A percentile compares a stretch with the other conserved stretches of the same genome.
Conservation (phyloP, 192 early-diverging fungal genomes). For the Jimgerdemannia lactiflua region DNA sequence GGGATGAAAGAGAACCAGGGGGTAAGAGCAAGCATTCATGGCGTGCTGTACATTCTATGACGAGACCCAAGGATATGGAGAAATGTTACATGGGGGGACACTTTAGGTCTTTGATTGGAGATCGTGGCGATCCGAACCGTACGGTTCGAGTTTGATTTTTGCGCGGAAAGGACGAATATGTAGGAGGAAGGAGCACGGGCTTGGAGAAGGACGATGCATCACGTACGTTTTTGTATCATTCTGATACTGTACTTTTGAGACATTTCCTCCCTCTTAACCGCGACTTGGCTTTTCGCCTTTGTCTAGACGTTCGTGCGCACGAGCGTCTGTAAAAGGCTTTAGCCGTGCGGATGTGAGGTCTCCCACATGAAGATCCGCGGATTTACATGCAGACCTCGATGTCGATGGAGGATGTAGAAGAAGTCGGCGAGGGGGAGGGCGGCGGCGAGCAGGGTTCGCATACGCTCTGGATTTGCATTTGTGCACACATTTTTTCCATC, state of each 20-base stretch:
- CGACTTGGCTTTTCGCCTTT: not conserved
- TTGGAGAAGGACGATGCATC: too few relatives aligned
- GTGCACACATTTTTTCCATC: not conserved
- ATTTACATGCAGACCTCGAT: not conserved
- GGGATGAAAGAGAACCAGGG: not conserved
- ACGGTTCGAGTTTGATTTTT: too few relatives aligned
- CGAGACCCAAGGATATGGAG: not conserved
- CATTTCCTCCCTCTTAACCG: too few relatives aligned
- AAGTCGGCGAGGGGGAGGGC: not conserved
- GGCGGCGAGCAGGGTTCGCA: not conserved
- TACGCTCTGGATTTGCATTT: not conserved
- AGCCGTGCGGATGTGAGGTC: not conserved
- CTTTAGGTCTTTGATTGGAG: too few relatives aligned
- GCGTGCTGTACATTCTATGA: not conserved
- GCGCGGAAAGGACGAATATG: too few relatives aligned
- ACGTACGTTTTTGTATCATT: too few relatives aligned
- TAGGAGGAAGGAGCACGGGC: too few relatives aligned
- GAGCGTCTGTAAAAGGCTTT: not conserved
- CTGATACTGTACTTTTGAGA: too few relatives aligned
- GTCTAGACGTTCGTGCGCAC: not conserved
- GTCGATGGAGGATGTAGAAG: not conserved
- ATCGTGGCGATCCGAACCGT: not conserved
- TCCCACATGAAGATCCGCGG: not conserved
- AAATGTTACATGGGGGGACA: not conserved
- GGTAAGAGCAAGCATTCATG: not conserved